Base-by-base conservation (phyloP, 257 asterid genomes). In the Solanum chilense region DNA sequence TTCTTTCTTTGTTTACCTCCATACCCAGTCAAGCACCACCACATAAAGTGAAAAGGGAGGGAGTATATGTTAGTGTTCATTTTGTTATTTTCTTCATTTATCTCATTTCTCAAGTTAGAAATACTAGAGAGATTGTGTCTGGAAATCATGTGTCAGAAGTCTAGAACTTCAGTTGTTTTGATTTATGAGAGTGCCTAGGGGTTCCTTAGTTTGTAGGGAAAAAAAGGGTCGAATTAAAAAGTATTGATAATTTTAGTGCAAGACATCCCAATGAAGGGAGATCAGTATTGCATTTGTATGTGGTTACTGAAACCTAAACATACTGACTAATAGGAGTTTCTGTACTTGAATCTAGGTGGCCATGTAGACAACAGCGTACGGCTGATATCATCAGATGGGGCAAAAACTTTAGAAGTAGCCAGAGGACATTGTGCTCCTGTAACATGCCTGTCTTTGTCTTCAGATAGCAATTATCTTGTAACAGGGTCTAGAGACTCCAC, bases 361-460 rank as follows among this genome's bases (percentile, higher is more conserved):
- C 99, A 97, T 89, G 95, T 94, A 84, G 99, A 97, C 90, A 95
- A 93, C 93, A 95, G 98, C 52, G 90, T 94, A 83, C 94, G 99
- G 92, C 94, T 96, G 87, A 91, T 97, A 89, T 97, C 99, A 49
- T 93, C 95, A 73, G 99, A 97, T 86, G 98, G 98, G 85, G 99
- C 99, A 84, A 96, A 91, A 92, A 96, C 99, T 84, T 89, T 95
- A 91, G 99, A 97, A 92, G 89, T 97, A 88, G 99, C 98, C 69
- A 91, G 96, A 90, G 99, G 98, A 86, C 99, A 97, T 91, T 95
- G 96, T 89, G 97, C 98, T 90, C 99, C 99, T 16, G 98, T 97
- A 76, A 96, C 99, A 33, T 97, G 98, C 90, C 87, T 97, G 88
- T 89, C 96, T 88, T 74, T 93, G 86, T 96, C 99, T 89, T 93